Evolutionary conservation across 306 rosid genomes (phyloP), one percentile per base, ranked within the genome.

Genomic region (Lathyrus oleraceus): DNA sequence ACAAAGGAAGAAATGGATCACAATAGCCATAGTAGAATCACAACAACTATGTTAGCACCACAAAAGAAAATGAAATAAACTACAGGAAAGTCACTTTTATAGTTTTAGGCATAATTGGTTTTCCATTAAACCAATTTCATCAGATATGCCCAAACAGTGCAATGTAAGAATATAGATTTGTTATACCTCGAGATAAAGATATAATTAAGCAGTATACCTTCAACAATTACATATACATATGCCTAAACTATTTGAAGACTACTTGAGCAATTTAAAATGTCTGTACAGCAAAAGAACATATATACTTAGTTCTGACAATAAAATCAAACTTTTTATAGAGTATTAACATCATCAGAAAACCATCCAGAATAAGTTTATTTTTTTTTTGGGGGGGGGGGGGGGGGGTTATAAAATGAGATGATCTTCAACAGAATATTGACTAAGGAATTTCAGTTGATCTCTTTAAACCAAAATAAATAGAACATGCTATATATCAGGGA

Each of bases 391-490:
- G n/a, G n/a, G n/a, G n/a, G n/a, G n/a, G n/a, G n/a, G n/a, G 27
- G 12, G 25, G 38, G 59, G 13, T 61, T 70, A 65, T 10, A 61
- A 16, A 70, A 49, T 32, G 71, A 60, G 61, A 70, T 49, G 48
- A 76, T 32, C 39, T 71, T 40, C 71, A 76, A 38, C n/a, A 36
- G 61, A 54, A 62, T 27, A 45, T 65, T 14, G 27, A 57, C 43
- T 40, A 58, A 72, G 28, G 21, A 58, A 42, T 49, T 32, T 69
- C 40, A 64, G 59, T 35, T 28, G 15, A 45, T 54, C 16, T 13
- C 67, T 76, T 40, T 14, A 52, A 71, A 69, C 36, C 54, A 64
- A 67, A n/a, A 39, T 67, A 74, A 61, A 74, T 8, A 66, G 23
- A 70, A 51, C 57, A 60, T 14, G 25, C 17, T 51, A 67, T 56